Conservation (phyloP, 805 yeast genomes). For the Schizosaccharomyces osmophilus region DNA sequence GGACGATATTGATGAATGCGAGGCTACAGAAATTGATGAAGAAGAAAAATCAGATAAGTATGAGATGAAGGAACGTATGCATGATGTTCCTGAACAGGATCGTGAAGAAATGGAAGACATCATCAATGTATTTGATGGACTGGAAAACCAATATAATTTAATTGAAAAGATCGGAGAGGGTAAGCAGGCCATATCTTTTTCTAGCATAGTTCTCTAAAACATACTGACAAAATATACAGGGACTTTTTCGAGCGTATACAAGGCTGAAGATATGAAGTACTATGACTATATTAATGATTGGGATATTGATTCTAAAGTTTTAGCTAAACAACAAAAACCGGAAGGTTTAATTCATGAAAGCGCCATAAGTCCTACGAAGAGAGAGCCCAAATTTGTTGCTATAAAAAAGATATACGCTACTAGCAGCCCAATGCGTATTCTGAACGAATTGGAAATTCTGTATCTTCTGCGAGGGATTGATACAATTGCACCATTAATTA, state of each 20-base stretch:
- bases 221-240: conserved; percentile 14
- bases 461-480: conserved; percentile 33
- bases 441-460: conserved; percentile 61
- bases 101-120: conserved; percentile 33
- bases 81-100: conserved; percentile 28
- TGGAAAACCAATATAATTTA: conserved; percentile 25
- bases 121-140: conserved; percentile 28
- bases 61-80: conserved; percentile 14
- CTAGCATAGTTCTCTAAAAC: not conserved
- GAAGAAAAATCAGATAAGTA: conserved; percentile 7
- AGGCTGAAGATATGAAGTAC: conserved; percentile 26
- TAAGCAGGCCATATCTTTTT: not conserved
- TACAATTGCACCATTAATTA: conserved; percentile 69
- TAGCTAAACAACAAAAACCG: conserved; percentile 8
- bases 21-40: conserved; percentile 5
- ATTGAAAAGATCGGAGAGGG: conserved; percentile 36
- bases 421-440: conserved; percentile 75
- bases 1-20: conserved; percentile 2
- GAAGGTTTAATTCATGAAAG: conserved; percentile 9
- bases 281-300: conserved; percentile 15
- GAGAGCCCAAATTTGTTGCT: conserved; percentile 35
- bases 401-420: conserved; percentile 84
- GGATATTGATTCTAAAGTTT: conserved; percentile 7
- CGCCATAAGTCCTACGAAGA: not conserved
- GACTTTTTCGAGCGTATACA: conserved; percentile 37